These are phyloP conservation scores for Rhizopogon sp. DNA, from an alignment of 768 basidiomycete species.

Conservation along the genomic window DNA sequence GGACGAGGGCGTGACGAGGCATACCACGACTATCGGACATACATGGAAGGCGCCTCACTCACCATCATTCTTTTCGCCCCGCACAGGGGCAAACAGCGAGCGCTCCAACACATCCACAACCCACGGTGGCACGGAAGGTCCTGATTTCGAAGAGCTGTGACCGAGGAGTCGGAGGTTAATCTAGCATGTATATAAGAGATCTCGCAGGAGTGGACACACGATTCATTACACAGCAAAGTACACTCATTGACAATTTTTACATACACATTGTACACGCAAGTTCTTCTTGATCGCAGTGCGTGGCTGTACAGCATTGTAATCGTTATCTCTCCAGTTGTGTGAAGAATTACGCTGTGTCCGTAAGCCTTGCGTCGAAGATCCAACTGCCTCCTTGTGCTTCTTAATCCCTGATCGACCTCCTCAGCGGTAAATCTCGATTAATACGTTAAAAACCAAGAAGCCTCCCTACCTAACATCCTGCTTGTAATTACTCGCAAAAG, in stretches of 20 bases:
- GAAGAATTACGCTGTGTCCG: not conserved
- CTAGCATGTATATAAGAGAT: not conserved
- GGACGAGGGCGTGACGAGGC: not conserved
- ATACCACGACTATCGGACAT: not conserved
- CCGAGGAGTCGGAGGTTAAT: not conserved
- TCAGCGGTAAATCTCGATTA: constrained; percentile 4
- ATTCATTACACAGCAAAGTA: not conserved
- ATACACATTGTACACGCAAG: not conserved
- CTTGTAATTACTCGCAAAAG: not conserved
- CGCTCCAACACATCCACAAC: not conserved
- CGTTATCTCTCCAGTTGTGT: not conserved
- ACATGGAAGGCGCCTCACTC: not conserved
- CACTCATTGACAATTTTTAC: not conserved
- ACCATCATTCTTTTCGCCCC: not conserved
- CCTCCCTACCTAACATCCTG: constrained; percentile 3
- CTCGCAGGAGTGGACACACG: too few relatives aligned
- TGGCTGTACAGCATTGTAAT: not conserved
- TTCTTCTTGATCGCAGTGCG: not conserved
- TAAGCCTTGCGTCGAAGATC: not conserved
- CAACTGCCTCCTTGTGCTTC: not conserved
- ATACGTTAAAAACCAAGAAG: not conserved
- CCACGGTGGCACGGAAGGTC: too few relatives aligned
- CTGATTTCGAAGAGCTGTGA: not conserved
- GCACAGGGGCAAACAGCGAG: not conserved
- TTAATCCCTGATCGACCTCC: constrained; percentile 5